Evolutionary conservation across 371 early-diverging fungal genomes (phyloP).

Genomic region (Mortierella sp.): DNA sequence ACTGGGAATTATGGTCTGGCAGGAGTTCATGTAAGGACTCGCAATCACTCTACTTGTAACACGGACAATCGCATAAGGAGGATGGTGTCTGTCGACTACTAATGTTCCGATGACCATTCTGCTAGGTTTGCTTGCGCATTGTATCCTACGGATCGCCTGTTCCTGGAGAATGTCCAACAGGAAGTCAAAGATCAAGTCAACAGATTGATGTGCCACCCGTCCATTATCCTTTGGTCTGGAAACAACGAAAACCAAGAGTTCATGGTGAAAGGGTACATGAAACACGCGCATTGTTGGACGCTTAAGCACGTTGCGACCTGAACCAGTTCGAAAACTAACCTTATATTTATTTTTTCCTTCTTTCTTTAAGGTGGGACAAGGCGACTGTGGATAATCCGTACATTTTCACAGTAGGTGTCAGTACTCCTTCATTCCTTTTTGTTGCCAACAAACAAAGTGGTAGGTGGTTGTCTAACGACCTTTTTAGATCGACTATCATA

Average conservation of each 20-base stretch:
- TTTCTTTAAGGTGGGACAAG: conserved; percentile 34
- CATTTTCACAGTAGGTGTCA: conserved; percentile 35
- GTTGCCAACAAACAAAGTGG: neutral
- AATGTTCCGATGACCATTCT: neutral
- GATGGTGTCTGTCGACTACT: neutral
- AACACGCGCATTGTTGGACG: neutral
- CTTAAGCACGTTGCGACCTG: neutral
- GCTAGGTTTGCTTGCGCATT: conserved; percentile 65
- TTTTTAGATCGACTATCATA: conserved; percentile 42
- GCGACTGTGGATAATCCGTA: conserved; percentile 38
- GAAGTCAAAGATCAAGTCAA: conserved; percentile 59
- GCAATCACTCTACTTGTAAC: too few relatives aligned
- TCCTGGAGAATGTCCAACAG: conserved; percentile 56
- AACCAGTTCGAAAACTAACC: neutral
- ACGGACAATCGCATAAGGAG: too few relatives aligned
- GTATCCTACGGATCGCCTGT: conserved; percentile 61
- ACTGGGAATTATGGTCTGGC: conserved; percentile 69
- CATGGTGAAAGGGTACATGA: conserved; percentile 50
- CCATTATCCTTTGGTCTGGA: conserved; percentile 64
- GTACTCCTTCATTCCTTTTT: too few relatives aligned
- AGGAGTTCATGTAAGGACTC: conserved; percentile 63
- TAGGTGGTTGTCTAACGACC: neutral
- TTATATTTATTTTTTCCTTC: neutral
- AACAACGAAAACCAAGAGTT: conserved; percentile 70
- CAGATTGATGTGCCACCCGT: conserved; percentile 59